Percentiles rank a stretch among this genome's conserved stretches.
Conservation (phyloP, 495 filamentous ascomycete genomes). For the Trichocladium uniseriatum region DNA sequence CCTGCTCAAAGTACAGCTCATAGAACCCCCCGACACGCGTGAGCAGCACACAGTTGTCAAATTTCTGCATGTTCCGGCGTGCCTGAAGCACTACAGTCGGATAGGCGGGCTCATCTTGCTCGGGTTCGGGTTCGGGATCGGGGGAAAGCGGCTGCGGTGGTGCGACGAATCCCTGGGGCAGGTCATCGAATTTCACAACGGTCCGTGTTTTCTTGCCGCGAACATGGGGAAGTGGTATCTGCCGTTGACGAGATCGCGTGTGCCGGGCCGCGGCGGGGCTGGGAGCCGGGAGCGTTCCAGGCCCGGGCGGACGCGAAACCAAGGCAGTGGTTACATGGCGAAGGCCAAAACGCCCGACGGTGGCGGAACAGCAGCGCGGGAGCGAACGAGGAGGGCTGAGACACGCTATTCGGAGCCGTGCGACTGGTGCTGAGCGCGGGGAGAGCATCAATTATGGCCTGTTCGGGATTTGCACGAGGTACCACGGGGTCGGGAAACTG, state of each 20-base stretch:
- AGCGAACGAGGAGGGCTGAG: constrained; percentile 12
- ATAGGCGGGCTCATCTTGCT: constrained; percentile 52
- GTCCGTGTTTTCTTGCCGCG: constrained; percentile 40
- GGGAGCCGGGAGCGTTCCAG: neutral
- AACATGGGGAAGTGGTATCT: constrained; percentile 9
- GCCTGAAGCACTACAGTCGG: constrained; percentile 85
- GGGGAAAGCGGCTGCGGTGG: constrained; percentile 22
- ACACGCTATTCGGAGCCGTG: constrained; percentile 21
- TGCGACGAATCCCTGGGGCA: constrained; percentile 51
- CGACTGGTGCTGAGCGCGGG: constrained; percentile 18
- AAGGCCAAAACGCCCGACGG: constrained; percentile 14
- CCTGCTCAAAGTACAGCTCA: constrained; percentile 93
- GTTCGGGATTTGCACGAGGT: constrained; percentile 2
- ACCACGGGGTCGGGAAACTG: constrained; percentile 2
- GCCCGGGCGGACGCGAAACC: constrained; percentile 3
- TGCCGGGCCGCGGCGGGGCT: neutral
- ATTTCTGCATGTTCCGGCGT: constrained; percentile 81
- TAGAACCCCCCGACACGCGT: constrained; percentile 93
- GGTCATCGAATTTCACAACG: constrained; percentile 50
- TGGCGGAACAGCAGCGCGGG: constrained; percentile 14
- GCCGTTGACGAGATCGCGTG: neutral
- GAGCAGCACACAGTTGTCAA: constrained; percentile 78
- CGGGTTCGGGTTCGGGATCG: constrained; percentile 27
- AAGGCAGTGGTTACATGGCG: constrained; percentile 16
- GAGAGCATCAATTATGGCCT: constrained; percentile 26